A percentile compares a stretch with the other conserved stretches of the same genome.
Conservation (phyloP, 1,139 yeast genomes). For the Suhomyces wounanorum region DNA sequence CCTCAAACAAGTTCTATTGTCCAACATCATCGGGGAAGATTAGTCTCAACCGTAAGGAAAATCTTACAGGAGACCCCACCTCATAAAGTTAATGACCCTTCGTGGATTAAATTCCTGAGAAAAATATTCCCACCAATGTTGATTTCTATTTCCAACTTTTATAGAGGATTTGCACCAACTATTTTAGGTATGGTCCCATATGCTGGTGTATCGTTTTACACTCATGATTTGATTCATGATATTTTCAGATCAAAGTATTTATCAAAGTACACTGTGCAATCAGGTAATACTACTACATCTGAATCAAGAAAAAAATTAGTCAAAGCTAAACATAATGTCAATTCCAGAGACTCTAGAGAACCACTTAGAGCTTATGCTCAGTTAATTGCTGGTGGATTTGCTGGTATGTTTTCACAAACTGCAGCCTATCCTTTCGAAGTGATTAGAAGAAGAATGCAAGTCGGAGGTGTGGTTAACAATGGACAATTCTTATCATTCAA, state of each 20-base stretch:
- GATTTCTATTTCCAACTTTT: constrained; percentile 65
- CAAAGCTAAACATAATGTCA: constrained; percentile 27
- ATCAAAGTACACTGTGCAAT: constrained; percentile 56
- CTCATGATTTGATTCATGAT: constrained; percentile 91
- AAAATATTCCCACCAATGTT: constrained; percentile 36
- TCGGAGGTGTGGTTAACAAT: constrained; percentile 74
- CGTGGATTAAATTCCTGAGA: constrained; percentile 39
- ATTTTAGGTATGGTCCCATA: constrained; percentile 95
- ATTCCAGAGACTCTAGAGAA: constrained; percentile 54
- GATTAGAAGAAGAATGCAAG: constrained; percentile 93
- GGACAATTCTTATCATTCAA: constrained; percentile 61
- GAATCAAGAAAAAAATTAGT: constrained; percentile 15
- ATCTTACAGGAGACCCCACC: constrained; percentile 69
- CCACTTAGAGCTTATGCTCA: constrained; percentile 92
- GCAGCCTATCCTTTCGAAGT: constrained; percentile 98
- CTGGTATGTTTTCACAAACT: constrained; percentile 94
- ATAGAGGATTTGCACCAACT: constrained; percentile 94
- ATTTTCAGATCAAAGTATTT: constrained; percentile 62
- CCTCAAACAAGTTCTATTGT: constrained; percentile 19
- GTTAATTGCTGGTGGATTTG: constrained; percentile 88
- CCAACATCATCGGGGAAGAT: constrained; percentile 48
- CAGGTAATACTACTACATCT: constrained; percentile 7
- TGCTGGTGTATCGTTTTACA: constrained; percentile 95
- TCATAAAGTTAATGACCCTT: constrained; percentile 37
- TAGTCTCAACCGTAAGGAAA: constrained; percentile 52